Percentiles rank a stretch among this genome's conserved stretches.
phyloP scores from a whole-genome alignment of 2,329 filamentous ascomycete species.

The Lizonia empirigonia region DNA sequence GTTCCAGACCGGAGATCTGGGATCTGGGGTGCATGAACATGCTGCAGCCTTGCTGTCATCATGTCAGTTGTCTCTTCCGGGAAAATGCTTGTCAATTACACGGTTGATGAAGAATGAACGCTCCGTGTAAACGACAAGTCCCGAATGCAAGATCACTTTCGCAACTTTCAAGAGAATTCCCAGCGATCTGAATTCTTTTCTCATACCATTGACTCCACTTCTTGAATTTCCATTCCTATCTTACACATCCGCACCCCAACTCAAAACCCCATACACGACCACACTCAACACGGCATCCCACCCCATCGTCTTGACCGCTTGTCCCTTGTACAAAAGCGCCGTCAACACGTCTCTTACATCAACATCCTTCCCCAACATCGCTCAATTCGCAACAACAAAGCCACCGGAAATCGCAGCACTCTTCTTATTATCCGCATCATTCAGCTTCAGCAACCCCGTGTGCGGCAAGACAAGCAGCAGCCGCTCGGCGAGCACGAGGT shows the following conservation, averaged over 20 bases:
- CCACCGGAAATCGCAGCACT: constrained; percentile 32
- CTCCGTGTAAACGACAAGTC: too few relatives aligned
- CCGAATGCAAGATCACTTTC: too few relatives aligned
- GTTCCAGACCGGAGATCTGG: constrained; percentile 3
- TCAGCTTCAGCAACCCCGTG: constrained; percentile 22
- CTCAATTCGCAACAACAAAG: constrained; percentile 32
- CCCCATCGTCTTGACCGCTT: constrained; percentile 33
- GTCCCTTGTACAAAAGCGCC: constrained; percentile 18
- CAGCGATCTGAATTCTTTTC: too few relatives aligned
- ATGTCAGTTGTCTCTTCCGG: too few relatives aligned
- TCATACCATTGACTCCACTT: not conserved
- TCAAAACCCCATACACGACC: constrained; percentile 23
- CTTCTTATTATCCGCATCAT: constrained; percentile 24
- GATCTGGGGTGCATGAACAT: not conserved
- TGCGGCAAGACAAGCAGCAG: constrained; percentile 33
- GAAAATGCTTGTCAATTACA: too few relatives aligned
- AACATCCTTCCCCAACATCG: constrained; percentile 25
- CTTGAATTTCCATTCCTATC: not conserved
- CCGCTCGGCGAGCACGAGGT: constrained; percentile 27
- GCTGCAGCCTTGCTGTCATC: too few relatives aligned
- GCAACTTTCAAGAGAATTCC: too few relatives aligned
- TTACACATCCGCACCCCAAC: constrained; percentile 37
- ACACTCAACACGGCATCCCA: constrained; percentile 35
- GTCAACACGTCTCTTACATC: constrained; percentile 8
- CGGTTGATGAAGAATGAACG: too few relatives aligned